phyloP scores from a whole-genome alignment of 2,329 filamentous ascomycete species.

The Sporothrix variecibatus region DNA sequence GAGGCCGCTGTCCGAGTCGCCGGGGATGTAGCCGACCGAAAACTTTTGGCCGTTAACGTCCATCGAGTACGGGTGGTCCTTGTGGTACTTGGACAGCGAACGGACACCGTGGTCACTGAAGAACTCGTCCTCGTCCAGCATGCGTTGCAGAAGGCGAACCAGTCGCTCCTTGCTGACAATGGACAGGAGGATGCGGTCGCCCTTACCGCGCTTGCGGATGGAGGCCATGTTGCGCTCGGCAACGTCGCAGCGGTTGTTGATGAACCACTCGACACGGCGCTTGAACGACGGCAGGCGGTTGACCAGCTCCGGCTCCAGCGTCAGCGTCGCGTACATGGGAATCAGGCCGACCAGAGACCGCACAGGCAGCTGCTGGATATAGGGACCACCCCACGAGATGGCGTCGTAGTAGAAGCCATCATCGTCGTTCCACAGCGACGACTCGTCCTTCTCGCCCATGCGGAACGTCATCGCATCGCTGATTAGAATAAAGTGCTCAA shows the following conservation, averaged over 20 bases:
- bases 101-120: conserved; percentile 87
- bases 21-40: conserved; percentile 84
- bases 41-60: conserved; percentile 91
- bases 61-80: conserved; percentile 90
- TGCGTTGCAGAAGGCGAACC: conserved; percentile 82
- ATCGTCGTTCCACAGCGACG: conserved; percentile 93
- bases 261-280: conserved; percentile 90
- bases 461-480: conserved; percentile 94
- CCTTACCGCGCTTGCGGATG: conserved; percentile 87
- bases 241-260: conserved; percentile 81
- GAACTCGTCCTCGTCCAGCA: conserved; percentile 95
- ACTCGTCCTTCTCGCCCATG: conserved; percentile 67
- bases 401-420: conserved; percentile 99
- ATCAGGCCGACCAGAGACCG: conserved; percentile 91
- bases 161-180: conserved; percentile 93
- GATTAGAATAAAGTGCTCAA: conserved; percentile 97
- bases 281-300: conserved; percentile 92
- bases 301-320: conserved; percentile 89
- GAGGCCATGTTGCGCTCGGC: conserved; percentile 94
- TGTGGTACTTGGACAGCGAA: conserved; percentile 88
- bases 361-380: conserved; percentile 89
- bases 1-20: conserved; percentile 92
- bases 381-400: conserved; percentile 92
- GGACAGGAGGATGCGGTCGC: conserved; percentile 80
- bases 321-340: conserved; percentile 87